Evolutionary conservation across 345 rosid genomes (phyloP).

Genomic region (Kernera saxatilis): DNA sequence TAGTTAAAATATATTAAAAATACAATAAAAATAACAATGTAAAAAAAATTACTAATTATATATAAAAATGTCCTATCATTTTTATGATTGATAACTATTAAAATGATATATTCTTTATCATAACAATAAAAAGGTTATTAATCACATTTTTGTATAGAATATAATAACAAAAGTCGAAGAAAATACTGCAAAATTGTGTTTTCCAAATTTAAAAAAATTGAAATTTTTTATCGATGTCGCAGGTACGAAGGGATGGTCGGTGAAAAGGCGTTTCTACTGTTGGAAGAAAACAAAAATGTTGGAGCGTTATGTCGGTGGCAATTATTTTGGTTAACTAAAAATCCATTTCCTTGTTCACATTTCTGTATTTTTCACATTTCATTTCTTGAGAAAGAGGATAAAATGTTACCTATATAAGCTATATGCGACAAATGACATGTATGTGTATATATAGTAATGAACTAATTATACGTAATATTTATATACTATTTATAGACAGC

Average conservation of each 20-base stretch:
- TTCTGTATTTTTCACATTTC: not conserved
- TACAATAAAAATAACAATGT: too few species aligned
- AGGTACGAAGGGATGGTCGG: constrained; percentile 13
- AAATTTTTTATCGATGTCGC: not conserved
- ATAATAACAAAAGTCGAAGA: not conserved
- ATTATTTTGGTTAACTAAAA: not conserved
- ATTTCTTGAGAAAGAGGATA: not conserved
- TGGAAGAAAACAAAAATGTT: not conserved
- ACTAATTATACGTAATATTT: not conserved
- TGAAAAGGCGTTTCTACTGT: constrained; percentile 20
- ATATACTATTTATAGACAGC: constrained; percentile 6
- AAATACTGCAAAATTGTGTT: not conserved
- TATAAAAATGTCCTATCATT: too few species aligned
- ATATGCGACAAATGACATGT: constrained; percentile 2
- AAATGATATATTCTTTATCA: too few species aligned
- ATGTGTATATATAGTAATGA: constrained; percentile 10
- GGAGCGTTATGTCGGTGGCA: constrained; percentile 19
- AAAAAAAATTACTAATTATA: too few species aligned
- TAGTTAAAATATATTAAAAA: too few species aligned
- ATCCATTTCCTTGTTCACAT: not conserved
- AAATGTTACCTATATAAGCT: not conserved
- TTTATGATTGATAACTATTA: too few species aligned
- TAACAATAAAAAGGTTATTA: too few species aligned
- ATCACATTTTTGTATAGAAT: too few species aligned
- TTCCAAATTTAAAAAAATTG: not conserved